These are phyloP conservation scores for Pilatotrama ljubarskyi DNA, from an alignment of 768 basidiomycete genomes.

Conservation along the genomic window DNA sequence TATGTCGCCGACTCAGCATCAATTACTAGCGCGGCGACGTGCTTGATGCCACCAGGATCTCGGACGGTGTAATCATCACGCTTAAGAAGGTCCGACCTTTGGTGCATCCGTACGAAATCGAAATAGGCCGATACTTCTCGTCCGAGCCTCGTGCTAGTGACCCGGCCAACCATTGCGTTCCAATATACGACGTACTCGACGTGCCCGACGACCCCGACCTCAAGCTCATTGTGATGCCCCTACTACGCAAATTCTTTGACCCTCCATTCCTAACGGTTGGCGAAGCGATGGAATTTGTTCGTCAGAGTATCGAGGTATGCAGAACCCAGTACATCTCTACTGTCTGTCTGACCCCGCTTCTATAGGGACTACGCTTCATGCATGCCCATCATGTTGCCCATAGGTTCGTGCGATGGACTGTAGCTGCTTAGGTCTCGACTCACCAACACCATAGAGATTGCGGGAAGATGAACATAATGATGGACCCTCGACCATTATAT, in stretches of 20 bases:
- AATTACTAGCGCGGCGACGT: neutral
- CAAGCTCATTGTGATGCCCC: constrained; percentile 34
- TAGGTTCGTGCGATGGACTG: neutral
- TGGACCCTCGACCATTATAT: constrained; percentile 25
- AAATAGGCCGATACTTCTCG: constrained; percentile 14
- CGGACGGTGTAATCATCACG: constrained; percentile 18
- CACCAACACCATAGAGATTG: constrained; percentile 13
- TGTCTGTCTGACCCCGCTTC: too few relatives aligned
- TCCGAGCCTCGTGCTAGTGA: constrained; percentile 2
- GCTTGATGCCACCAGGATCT: constrained; percentile 24
- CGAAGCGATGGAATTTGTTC: constrained; percentile 36
- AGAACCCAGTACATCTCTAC: too few relatives aligned
- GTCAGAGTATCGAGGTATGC: constrained; percentile 38
- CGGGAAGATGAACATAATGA: constrained; percentile 19
- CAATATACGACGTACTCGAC: constrained; percentile 24
- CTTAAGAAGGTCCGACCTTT: constrained; percentile 18
- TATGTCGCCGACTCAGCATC: neutral
- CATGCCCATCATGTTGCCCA: neutral
- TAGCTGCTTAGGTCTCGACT: neutral
- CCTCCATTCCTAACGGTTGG: constrained; percentile 36
- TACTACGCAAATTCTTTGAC: constrained; percentile 28
- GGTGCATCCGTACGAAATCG: constrained; percentile 22
- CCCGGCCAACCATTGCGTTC: constrained; percentile 28
- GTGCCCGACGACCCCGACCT: constrained; percentile 10
- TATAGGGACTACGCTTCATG: neutral